Percentiles rank a stretch among this genome's conserved stretches.
Conservation (phyloP, 2,329 filamentous ascomycete species). For the Alternaria gaisen region DNA sequence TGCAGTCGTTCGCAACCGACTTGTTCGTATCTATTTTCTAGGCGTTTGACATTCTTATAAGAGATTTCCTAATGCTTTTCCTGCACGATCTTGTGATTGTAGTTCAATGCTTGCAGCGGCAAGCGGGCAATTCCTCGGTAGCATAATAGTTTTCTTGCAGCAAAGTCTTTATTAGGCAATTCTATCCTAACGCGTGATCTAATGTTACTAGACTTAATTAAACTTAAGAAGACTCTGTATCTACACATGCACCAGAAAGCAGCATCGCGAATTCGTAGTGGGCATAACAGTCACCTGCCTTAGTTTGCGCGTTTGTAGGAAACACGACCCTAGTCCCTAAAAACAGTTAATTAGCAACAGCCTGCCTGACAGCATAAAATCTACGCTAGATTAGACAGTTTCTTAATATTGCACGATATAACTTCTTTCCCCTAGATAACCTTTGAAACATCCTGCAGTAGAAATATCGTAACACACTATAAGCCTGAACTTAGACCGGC, state of each 20-base stretch:
- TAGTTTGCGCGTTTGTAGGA: neutral
- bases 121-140: constrained; percentile 13
- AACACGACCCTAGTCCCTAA: neutral
- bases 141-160: constrained; percentile 8
- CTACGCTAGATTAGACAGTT: neutral
- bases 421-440: constrained; percentile 8
- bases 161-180: constrained; percentile 11
- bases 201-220: neutral
- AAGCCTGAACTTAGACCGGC: neutral
- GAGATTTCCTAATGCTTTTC: constrained; percentile 13
- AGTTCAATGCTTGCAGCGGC: constrained; percentile 17
- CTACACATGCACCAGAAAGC: too few relatives aligned
- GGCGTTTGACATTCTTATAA: constrained; percentile 6
- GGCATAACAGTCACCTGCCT: constrained; percentile 1
- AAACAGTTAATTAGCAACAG: neutral
- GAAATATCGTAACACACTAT: constrained; percentile 4
- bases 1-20: constrained; percentile 17
- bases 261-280: neutral
- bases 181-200: constrained; percentile 2
- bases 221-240: neutral
- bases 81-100: constrained; percentile 4
- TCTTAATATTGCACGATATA: constrained; percentile 3
- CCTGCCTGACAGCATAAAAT: neutral
- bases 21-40: constrained; percentile 12
- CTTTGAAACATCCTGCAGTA: constrained; percentile 5